phyloP scores from a whole-genome alignment of 495 filamentous ascomycete genomes.

The Talaromyces stipitatus region DNA sequence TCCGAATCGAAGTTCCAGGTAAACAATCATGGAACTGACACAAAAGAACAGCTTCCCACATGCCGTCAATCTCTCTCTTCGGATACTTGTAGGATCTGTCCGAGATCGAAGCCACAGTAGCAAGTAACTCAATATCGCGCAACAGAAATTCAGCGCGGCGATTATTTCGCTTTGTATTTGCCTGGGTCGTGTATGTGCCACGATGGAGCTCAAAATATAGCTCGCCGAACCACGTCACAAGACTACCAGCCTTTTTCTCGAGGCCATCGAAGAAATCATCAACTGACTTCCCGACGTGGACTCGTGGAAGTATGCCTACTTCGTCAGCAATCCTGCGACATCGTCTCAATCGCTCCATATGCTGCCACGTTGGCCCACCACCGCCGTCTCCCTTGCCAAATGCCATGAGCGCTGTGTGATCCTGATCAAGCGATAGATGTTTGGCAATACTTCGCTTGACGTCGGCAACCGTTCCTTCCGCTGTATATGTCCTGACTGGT shows the following conservation, averaged over 20 bases:
- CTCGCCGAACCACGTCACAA: constrained; percentile 96
- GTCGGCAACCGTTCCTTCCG: constrained; percentile 90
- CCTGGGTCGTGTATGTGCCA: constrained; percentile 94
- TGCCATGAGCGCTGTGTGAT: constrained; percentile 79
- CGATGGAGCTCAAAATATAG: constrained; percentile 96
- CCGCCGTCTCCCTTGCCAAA: constrained; percentile 97
- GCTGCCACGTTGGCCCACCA: constrained; percentile 87
- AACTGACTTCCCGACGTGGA: constrained; percentile 86
- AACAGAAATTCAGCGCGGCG: constrained; percentile 75
- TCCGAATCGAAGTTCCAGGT: constrained; percentile 87
- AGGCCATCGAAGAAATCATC: constrained; percentile 89
- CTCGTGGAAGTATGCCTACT: constrained; percentile 70
- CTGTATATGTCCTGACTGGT: constrained; percentile 91
- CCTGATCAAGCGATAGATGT: constrained; percentile 91
- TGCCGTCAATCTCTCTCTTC: constrained; percentile 79
- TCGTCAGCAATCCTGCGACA: constrained; percentile 89
- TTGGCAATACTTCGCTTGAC: constrained; percentile 82
- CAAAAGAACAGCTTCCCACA: constrained; percentile 86
- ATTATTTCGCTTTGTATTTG: constrained; percentile 94
- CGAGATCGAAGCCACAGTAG: constrained; percentile 62
- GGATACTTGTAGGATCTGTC: constrained; percentile 68
- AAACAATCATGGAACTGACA: constrained; percentile 98
- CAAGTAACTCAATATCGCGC: constrained; percentile 80
- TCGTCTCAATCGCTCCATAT: constrained; percentile 86
- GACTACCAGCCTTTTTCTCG: constrained; percentile 61